phyloP scores from a whole-genome alignment of 176 grass and related monocot species.

The Oryza nivara region DNA sequence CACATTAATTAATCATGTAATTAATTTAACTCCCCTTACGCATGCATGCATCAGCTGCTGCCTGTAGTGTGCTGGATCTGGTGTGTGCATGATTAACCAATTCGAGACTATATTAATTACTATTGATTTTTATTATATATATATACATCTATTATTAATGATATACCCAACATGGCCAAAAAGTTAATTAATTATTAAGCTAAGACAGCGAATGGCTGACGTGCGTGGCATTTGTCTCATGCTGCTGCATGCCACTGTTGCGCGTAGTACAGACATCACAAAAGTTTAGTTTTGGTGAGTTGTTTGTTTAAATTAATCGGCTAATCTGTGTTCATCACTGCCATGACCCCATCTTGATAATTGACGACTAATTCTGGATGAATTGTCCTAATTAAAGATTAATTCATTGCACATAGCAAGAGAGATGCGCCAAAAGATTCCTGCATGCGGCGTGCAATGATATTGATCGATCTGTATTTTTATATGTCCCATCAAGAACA shows the following conservation, averaged over 20 bases:
- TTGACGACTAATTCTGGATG: not conserved
- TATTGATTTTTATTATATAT: not conserved
- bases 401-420: not conserved
- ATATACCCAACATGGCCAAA: constrained; percentile 35
- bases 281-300: not conserved
- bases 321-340: not conserved
- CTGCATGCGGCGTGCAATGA: not conserved
- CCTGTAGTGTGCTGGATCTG: constrained; percentile 25
- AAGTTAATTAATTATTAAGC: not conserved
- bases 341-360: not conserved
- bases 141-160: constrained; percentile 1
- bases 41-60: constrained; percentile 19
- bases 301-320: constrained; percentile 16
- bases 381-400: not conserved
- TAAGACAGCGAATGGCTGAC: constrained; percentile 14
- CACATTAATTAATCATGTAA: not conserved
- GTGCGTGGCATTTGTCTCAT: constrained; percentile 36
- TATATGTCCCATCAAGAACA: not conserved
- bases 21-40: not conserved
- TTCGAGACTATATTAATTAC: not conserved
- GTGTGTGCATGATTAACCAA: not conserved
- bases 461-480: not conserved
- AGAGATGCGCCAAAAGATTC: constrained; percentile 23
- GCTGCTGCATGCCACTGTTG: constrained; percentile 40
- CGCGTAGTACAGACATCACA: constrained; percentile 25